Evolutionary conservation across 1,284 basidiomycete genomes (phyloP).

Genomic region (Cutaneotrichosporon sp.): DNA sequence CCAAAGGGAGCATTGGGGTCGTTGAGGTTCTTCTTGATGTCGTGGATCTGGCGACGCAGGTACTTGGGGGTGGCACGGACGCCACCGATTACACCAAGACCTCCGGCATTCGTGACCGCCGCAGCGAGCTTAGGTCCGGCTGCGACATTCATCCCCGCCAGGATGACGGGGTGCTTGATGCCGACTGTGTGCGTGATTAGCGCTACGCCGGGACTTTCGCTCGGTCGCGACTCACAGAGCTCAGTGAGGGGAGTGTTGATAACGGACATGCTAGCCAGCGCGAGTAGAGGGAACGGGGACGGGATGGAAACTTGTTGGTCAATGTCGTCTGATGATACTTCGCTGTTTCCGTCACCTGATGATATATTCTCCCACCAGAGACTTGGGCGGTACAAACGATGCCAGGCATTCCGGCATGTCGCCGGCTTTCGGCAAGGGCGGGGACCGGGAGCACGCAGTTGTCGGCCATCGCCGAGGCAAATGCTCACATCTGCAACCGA

Average conservation of each 20-base stretch:
- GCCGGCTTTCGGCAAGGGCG: too few species aligned
- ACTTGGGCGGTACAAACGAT: too few species aligned
- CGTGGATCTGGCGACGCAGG: constrained; percentile 58
- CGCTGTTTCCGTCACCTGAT: too few species aligned
- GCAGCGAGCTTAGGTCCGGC: constrained; percentile 79
- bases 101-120: constrained; percentile 69
- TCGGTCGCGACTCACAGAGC: constrained; percentile 51
- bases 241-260: constrained; percentile 66
- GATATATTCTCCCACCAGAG: too few species aligned
- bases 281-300: background rate
- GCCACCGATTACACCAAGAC: constrained; percentile 81
- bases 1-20: constrained; percentile 60
- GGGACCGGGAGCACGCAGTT: too few species aligned
- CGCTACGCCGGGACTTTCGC: background rate
- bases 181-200: constrained; percentile 53
- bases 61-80: constrained; percentile 54
- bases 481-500: too few species aligned
- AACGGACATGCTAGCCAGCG: constrained; percentile 28
- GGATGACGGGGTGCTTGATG: constrained; percentile 78
- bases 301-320: too few species aligned
- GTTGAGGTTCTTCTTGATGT: constrained; percentile 63
- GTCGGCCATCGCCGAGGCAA: too few species aligned
- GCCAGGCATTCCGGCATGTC: too few species aligned
- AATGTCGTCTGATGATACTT: too few species aligned
- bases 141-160: constrained; percentile 85